These are phyloP conservation scores for Dictyostelium intermedium DNA, from an alignment of 78 protist genomes.

Conservation along the genomic window DNA sequence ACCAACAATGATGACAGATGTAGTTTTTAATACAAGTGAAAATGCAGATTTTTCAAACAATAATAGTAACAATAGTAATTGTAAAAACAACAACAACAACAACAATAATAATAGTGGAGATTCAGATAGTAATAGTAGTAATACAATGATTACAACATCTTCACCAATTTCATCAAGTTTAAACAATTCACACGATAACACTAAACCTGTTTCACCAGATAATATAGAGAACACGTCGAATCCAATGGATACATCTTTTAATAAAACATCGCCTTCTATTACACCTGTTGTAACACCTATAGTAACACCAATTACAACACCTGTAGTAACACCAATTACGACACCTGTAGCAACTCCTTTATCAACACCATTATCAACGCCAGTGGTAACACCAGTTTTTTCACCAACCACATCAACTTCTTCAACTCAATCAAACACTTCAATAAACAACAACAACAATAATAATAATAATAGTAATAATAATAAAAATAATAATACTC, in stretches of 20 bases:
- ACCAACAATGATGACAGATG: neutral
- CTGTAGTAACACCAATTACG: neutral
- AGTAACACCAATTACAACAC: neutral
- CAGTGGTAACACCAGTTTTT: neutral
- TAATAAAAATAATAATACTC: neutral
- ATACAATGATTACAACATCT: neutral
- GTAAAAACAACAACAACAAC: neutral
- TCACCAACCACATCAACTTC: neutral
- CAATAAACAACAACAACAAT: neutral
- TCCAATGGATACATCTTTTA: neutral
- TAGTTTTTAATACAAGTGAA: neutral
- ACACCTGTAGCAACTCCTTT: neutral
- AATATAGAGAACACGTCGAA: neutral
- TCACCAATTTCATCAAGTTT: constrained; percentile 1
- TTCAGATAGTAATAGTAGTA: neutral
- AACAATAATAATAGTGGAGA: neutral
- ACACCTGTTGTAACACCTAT: neutral
- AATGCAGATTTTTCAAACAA: neutral
- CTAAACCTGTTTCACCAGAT: constrained; percentile 10
- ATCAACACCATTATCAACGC: neutral
- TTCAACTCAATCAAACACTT: neutral
- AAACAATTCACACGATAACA: neutral
- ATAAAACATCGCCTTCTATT: neutral
- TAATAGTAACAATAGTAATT: neutral
- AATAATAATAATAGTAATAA: neutral